These are phyloP conservation scores for Angomonas ambiguus DNA, from an alignment of 208 protist species.

Conservation along the genomic window DNA sequence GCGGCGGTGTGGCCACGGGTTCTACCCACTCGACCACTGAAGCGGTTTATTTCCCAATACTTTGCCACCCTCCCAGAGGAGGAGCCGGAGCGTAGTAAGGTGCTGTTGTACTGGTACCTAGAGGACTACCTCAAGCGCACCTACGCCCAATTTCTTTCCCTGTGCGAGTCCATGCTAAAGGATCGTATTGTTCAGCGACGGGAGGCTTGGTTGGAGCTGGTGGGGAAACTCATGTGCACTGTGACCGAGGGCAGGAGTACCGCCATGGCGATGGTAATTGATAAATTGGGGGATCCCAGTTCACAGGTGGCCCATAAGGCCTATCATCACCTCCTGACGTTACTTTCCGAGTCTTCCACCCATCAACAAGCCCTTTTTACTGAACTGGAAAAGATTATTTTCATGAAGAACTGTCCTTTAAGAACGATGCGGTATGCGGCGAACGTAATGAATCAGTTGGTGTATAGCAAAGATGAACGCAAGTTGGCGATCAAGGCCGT, in stretches of 20 bases:
- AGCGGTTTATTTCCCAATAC: constrained; percentile 86
- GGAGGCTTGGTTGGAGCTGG: constrained; percentile 80
- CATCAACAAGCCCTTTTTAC: constrained; percentile 82
- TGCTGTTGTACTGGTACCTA: constrained; percentile 88
- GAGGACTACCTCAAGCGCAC: constrained; percentile 91
- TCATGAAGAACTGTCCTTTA: constrained; percentile 88
- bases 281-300: constrained; percentile 87
- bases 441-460: constrained; percentile 91
- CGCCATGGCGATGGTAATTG: constrained; percentile 86
- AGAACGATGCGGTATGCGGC: constrained; percentile 85
- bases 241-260: constrained; percentile 73
- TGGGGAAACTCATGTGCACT: constrained; percentile 82
- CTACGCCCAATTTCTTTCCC: constrained; percentile 83
- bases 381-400: constrained; percentile 88
- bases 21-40: constrained; percentile 77
- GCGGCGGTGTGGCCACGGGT: constrained; percentile 84
- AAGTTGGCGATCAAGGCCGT: constrained; percentile 86
- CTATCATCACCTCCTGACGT: constrained; percentile 78
- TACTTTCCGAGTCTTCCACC: constrained; percentile 83
- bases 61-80: constrained; percentile 87
- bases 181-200: constrained; percentile 78
- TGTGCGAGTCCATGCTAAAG: constrained; percentile 88
- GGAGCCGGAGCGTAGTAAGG: constrained; percentile 42
- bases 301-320: constrained; percentile 76
- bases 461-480: constrained; percentile 88